Base-by-base conservation (phyloP, 192 early-diverging fungal genomes). In the Entophlyctis helioformis region DNA sequence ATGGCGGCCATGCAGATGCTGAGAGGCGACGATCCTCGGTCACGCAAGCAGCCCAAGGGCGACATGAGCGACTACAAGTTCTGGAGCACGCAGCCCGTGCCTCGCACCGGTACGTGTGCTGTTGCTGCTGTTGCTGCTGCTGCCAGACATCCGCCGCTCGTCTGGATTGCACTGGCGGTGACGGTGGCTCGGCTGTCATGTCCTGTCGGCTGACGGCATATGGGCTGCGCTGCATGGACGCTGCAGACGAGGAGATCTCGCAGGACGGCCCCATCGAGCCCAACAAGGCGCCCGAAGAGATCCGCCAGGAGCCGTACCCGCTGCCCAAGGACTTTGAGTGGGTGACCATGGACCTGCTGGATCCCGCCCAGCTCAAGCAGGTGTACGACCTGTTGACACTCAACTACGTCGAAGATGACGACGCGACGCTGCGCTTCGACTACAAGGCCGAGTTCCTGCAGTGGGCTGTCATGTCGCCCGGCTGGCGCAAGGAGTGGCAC, bases 381-480 rank as follows among this genome's bases (percentile, higher is more conserved):
- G 59, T 96, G n/a, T 93, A 97, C 48, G 69, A 76, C 44, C 70
- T 97, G 26, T 74, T 99, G 53, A 79, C 83, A 10, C 59, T 82
- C 32, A 92, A 99, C 70, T 99, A 99, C 50, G 93, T 99, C 11
- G 96, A 99, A 63, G 96, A 97, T 47, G 80, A 86, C 38, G 91
- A 93, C 56, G 85, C 89, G 34, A 82, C 81, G 71, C 96, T 98
- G 69, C 79, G 96, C 22, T 98, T 98, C 56, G 89, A 91, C 54
- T 98, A 98, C 64, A 85, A 89, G 23, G 70, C 80, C 10, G 85
- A 82, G 24, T 95, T 98, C 54, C 67, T 98, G 41, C 77, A 83
- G 53, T 98, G 96, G 85, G 93, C 91, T 21, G 71, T 96, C 43
- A 62, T 89, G 71, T 88, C 96, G 36, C 96, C 96, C 3, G 87